Conservation (phyloP, 192 early-diverging fungal genomes). For the Gryganskiella cystojenkinii region DNA sequence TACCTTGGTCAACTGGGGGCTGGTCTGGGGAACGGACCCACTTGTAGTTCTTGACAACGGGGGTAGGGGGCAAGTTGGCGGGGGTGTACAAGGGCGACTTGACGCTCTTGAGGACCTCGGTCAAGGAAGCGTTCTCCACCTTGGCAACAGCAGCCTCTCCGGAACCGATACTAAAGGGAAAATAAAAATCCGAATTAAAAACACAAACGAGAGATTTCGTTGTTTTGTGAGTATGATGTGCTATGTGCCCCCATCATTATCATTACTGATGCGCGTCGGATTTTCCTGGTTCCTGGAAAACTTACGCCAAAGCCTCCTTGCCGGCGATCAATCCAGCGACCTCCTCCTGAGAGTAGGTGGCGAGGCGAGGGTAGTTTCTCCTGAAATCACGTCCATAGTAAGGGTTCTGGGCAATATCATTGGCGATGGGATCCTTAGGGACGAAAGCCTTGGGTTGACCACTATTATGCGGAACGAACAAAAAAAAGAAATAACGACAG, state of each 20-base stretch:
- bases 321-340: constrained; percentile 72
- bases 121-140: constrained; percentile 53
- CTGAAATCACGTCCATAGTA: constrained; percentile 93
- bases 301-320: constrained; percentile 38
- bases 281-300: too few species aligned
- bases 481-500: constrained; percentile 8
- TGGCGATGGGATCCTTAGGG: constrained; percentile 63
- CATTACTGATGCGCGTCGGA: too few species aligned
- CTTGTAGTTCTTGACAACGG: constrained; percentile 61
- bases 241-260: too few species aligned
- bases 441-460: constrained; percentile 64
- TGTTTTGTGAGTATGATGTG: too few species aligned
- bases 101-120: constrained; percentile 60
- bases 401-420: constrained; percentile 82
- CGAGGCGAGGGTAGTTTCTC: constrained; percentile 90
- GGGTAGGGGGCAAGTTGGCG: constrained; percentile 66
- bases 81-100: constrained; percentile 63
- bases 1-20: constrained; percentile 53
- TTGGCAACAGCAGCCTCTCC: constrained; percentile 47
- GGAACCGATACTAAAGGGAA: constrained; percentile 26
- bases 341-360: constrained; percentile 83
- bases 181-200: not conserved
- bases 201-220: not conserved
- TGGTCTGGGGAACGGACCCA: constrained; percentile 52
- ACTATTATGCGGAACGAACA: constrained; percentile 42